Evolutionary conservation across 1,139 yeast genomes (phyloP), one percentile per base, ranked within the genome.

Genomic region (Geotrichum bryndzae): DNA sequence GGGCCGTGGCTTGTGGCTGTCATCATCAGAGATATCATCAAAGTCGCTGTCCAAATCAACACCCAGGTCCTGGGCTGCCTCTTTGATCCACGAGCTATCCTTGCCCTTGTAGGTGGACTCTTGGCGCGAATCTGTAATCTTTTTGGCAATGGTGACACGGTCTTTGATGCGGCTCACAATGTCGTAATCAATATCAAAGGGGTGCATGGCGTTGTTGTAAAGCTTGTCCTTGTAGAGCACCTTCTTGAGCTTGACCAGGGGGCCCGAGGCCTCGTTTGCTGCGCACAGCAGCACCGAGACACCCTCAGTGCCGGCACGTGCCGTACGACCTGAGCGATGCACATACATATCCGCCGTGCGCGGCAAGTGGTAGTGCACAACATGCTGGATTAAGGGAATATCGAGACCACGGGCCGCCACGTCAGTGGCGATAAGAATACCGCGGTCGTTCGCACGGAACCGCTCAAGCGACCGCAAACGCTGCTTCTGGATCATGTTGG

Each of bases 321-420:
- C 99, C 25, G 99, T 95, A 82, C 99, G 86, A 65, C 99, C 99
- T 1, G 97, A 90, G 74, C 99, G 83, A 76, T 94, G 99, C 66
- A 94, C 87, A 72, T 94, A 94, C 61, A 91, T 85, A 73, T 95
- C 99, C 0, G 98, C 98, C 10, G 96, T 82, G 66, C 98, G 82
- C 11, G 99, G 99, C 65, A 95, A 80, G 75, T 94, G 98, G 71
- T 94, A 94, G 73, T 94, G 99, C 15, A 94, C 90, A 53, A 95
- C 99, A 73, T 94, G 99, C 70, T 91, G 88, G 60, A 95, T 92
- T 57, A 83, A 82, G 1, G 96, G 88, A 64, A 95, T 90, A 80
- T 95, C 99, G 65, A 95, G 81, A 64, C 99, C 99, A 79, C 99
- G 84, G 6, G 99, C 99, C 1, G 99, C 99, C 59, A 94, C 98